Percentiles rank a stretch among this genome's conserved stretches.
Evolutionary conservation across 1,284 basidiomycete species (phyloP).

Genomic region (Cutaneotrichosporon daszewskae): DNA sequence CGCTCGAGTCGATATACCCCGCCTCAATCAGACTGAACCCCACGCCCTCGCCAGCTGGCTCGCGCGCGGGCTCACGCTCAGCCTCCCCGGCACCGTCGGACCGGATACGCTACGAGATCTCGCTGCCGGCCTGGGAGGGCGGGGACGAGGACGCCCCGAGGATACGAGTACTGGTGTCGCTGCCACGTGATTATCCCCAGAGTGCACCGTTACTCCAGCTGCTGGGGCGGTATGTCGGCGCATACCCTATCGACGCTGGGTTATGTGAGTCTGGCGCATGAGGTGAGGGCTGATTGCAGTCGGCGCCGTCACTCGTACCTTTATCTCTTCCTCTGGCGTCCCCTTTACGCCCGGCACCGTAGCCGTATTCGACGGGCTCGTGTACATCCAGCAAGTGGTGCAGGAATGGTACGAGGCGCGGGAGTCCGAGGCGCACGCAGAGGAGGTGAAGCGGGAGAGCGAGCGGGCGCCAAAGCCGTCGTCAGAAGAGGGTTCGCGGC

Average conservation of each 20-base stretch:
- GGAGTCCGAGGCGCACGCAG: constrained; percentile 55
- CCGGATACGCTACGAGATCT: constrained; percentile 61
- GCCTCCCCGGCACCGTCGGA: constrained; percentile 14
- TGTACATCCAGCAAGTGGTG: constrained; percentile 65
- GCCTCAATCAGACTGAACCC: constrained; percentile 51
- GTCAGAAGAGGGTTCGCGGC: neutral
- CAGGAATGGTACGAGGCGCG: constrained; percentile 65
- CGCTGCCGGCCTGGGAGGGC: constrained; percentile 49
- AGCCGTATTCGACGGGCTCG: constrained; percentile 82
- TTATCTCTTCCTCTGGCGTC: constrained; percentile 67
- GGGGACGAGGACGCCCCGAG: constrained; percentile 33
- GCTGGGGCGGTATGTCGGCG: constrained; percentile 75
- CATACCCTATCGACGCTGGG: constrained; percentile 49
- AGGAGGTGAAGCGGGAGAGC: constrained; percentile 59
- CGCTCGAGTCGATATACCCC: constrained; percentile 76
- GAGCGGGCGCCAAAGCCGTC: constrained; percentile 32
- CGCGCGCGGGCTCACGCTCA: neutral
- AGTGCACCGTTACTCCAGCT: constrained; percentile 75
- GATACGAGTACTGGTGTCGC: constrained; percentile 64
- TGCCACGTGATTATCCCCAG: constrained; percentile 66
- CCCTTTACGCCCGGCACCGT: constrained; percentile 67
- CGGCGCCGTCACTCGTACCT: constrained; percentile 71
- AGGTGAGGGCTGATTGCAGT: constrained; percentile 39
- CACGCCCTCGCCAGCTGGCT: constrained; percentile 9
- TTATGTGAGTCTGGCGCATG: constrained; percentile 33